Percentiles rank a stretch among this genome's conserved stretches.
Evolutionary conservation across 495 filamentous ascomycete genomes (phyloP).

Genomic region (Xylaria longipes): DNA sequence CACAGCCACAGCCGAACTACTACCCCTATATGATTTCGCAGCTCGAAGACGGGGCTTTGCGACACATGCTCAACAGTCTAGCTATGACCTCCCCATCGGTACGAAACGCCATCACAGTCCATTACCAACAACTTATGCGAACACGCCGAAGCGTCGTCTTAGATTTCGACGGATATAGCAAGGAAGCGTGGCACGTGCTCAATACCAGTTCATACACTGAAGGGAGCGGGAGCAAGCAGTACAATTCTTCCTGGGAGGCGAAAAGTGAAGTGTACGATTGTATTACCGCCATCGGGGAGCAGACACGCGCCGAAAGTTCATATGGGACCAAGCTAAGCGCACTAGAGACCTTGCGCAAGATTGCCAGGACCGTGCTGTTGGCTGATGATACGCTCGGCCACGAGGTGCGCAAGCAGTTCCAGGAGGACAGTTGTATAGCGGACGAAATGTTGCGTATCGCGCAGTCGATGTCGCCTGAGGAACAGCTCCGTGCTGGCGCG

Average conservation of each 20-base stretch:
- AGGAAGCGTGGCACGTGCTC: constrained; percentile 20
- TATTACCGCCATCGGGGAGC: neutral
- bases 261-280: neutral
- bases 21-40: neutral
- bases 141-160: neutral
- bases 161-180: constrained; percentile 1
- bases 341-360: constrained; percentile 27
- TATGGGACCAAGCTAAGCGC: constrained; percentile 28
- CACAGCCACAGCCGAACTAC: neutral
- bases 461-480: neutral
- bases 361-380: constrained; percentile 15
- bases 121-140: neutral
- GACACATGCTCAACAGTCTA: neutral
- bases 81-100: neutral
- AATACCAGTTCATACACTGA: constrained; percentile 5
- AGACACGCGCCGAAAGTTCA: neutral
- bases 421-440: neutral
- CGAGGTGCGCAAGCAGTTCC: constrained; percentile 1
- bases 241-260: constrained; percentile 4
- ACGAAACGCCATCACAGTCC: neutral
- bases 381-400: constrained; percentile 4
- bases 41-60: neutral
- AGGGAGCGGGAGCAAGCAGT: constrained; percentile 6
- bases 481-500: constrained; percentile 4
- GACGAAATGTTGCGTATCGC: constrained; percentile 11